These are phyloP conservation scores for Saccharomycopsis schoenii DNA, from an alignment of 805 yeast genomes.

Conservation along the genomic window DNA sequence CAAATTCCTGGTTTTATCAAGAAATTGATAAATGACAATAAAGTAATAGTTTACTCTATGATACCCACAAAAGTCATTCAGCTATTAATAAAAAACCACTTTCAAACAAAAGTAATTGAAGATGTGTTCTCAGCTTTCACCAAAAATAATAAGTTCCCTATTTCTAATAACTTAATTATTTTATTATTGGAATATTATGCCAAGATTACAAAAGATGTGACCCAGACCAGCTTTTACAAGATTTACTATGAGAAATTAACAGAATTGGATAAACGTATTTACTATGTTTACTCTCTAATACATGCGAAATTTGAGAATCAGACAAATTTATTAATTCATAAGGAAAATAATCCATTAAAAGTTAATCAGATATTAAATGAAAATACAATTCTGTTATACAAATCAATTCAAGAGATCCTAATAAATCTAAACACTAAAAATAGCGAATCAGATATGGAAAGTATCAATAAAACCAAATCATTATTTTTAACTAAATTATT, in stretches of 20 bases:
- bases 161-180: not conserved
- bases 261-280: not conserved
- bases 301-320: conserved; percentile 1
- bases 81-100: not conserved
- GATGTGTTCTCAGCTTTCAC: not conserved
- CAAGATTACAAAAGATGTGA: not conserved
- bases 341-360: not conserved
- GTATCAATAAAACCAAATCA: not conserved
- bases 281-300: not conserved
- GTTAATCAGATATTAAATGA: not conserved
- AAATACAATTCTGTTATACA: not conserved
- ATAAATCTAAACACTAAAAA: not conserved
- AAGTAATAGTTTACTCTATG: not conserved
- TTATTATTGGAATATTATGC: not conserved
- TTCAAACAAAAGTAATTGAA: not conserved
- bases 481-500: not conserved
- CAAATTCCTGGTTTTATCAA: not conserved
- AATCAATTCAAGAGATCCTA: conserved; percentile 2
- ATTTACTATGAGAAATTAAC: not conserved
- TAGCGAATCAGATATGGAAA: not conserved
- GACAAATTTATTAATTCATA: conserved; percentile 2
- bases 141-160: not conserved
- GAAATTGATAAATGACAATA: not conserved
- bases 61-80: not conserved
- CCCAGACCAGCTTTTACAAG: not conserved